Base-by-base conservation (phyloP, 2,329 filamentous ascomycete species). In the Alternaria dauci region DNA sequence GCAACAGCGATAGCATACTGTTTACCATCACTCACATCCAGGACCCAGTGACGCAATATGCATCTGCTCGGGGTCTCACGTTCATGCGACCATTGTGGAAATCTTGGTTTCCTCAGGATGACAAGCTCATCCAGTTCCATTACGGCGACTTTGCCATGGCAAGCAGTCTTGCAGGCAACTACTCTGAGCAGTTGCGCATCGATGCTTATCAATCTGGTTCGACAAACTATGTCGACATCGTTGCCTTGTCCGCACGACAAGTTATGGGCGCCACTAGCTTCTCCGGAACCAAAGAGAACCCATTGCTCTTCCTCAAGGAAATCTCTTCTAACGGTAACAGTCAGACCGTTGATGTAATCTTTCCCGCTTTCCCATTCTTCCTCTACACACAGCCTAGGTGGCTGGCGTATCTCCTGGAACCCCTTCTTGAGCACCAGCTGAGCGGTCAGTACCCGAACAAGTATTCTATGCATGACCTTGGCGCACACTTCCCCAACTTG, bases 261-360 rank as follows among this genome's bases (percentile, higher is more conserved):
- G 90, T 92, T 14, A 84, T 95, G 73, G 92, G 92, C 7, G 92
- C 90, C 1, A 92, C 90, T 2, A 89, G 89, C 65, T 91, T 93
- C 72, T 86, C 90, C 7, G 87, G 91, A 43, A 91, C 91, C 20
- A 86, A 87, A 4, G 86, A 92, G 4, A 84, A 88, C 63, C 90
- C 91, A 0, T 84, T 94, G 42, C 77, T 95, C 23, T 95, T 95
- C 79, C 80, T 94, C 61, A 95, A 95, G 74, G 92, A 95, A 76
- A 94, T 95, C 57, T 93, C 91, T 1, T 93, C 90, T 2, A 91
- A 94, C 69, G 92, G 92, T 4, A 94, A 96, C 71, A 89, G 89
- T 76, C 92, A 95, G 74, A 95, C 92, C 0, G 90, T 95, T 11
- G 91, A 94, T 79, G 91, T 96, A 58, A 94, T 96, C 69, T 95